Evolutionary conservation across 495 filamentous ascomycete species (phyloP).

Genomic region (Corynascus novoguineensis): DNA sequence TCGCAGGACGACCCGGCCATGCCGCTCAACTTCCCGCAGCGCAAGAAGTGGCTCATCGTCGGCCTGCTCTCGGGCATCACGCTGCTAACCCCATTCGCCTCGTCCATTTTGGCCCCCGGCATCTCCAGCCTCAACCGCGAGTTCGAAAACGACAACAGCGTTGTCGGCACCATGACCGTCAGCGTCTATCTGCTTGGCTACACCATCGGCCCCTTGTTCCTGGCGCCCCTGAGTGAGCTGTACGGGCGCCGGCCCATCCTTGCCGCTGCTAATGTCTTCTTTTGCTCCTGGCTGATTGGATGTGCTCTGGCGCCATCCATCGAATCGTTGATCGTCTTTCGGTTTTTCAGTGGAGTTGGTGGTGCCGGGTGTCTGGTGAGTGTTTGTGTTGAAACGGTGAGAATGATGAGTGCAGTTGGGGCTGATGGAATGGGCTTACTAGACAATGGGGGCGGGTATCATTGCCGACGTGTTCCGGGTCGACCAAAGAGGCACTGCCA

Average conservation of each 20-base stretch:
- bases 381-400: not conserved
- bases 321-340: conserved; percentile 54
- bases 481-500: conserved; percentile 53
- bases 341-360: conserved; percentile 53
- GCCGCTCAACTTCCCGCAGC: conserved; percentile 60
- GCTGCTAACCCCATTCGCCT: conserved; percentile 57
- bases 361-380: conserved; percentile 31
- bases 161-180: conserved; percentile 35
- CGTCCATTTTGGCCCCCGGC: conserved; percentile 61
- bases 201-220: conserved; percentile 44
- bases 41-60: conserved; percentile 66
- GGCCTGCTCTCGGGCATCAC: conserved; percentile 45
- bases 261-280: conserved; percentile 59
- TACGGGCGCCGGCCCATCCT: conserved; percentile 63
- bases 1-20: conserved; percentile 62
- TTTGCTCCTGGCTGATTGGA: conserved; percentile 63
- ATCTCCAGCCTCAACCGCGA: conserved; percentile 48
- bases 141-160: conserved; percentile 42
- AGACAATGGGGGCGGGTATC: conserved; percentile 49
- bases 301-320: conserved; percentile 62
- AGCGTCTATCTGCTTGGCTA: conserved; percentile 44
- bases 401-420: not conserved
- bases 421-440: not conserved
- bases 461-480: conserved; percentile 54
- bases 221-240: conserved; percentile 68